Percentiles rank a stretch among this genome's conserved stretches.
Evolutionary conservation across 2,329 filamentous ascomycete genomes (phyloP).

Genomic region (Cephalotrichum gorgonifer): DNA sequence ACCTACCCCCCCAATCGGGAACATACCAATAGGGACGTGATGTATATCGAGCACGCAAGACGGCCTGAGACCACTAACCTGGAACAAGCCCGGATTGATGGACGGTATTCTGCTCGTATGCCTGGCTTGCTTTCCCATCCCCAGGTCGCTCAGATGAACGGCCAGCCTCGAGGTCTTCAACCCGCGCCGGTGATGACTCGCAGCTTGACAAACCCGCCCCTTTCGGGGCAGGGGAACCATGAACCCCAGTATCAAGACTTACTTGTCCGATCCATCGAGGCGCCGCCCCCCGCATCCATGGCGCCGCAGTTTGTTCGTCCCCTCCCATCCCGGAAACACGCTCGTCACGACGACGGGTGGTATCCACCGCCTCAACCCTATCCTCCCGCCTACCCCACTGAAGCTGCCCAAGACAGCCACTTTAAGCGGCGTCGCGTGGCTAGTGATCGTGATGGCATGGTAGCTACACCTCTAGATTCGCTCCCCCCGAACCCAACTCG

Average conservation of each 20-base stretch:
- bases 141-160: not conserved
- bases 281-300: not conserved
- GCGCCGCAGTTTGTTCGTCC: conserved; percentile 3
- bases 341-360: not conserved
- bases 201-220: not conserved
- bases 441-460: not conserved
- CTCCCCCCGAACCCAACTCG: not conserved
- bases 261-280: conserved; percentile 4
- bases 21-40: not conserved
- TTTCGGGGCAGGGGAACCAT: not conserved
- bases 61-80: not conserved
- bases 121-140: not conserved
- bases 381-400: not conserved
- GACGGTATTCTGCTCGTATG: not conserved
- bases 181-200: conserved; percentile 1
- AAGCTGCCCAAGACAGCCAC: not conserved
- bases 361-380: not conserved
- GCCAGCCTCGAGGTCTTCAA: not conserved
- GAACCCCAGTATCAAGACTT: not conserved
- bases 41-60: not conserved
- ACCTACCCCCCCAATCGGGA: not conserved
- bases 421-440: conserved; percentile 2
- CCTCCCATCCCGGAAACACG: conserved; percentile 1
- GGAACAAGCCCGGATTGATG: not conserved
- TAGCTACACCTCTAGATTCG: not conserved